Base-by-base conservation (phyloP, 495 filamentous ascomycete genomes). In the Hamigera avellanea region DNA sequence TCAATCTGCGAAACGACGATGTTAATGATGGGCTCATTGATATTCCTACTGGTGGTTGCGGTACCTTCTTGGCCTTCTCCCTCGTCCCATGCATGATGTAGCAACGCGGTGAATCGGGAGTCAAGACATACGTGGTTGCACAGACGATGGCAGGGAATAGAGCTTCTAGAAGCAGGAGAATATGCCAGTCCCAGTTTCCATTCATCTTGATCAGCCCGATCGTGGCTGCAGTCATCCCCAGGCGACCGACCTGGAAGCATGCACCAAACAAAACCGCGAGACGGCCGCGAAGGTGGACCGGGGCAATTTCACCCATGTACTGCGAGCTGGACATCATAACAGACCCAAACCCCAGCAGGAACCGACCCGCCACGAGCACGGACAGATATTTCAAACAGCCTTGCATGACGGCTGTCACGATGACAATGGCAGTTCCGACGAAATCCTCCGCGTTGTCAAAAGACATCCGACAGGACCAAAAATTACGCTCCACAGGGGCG, bases 211-310 rank as follows among this genome's bases (percentile, higher is more conserved):
- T 36, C 6, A 64, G 42, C 0, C 54, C 61, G 15, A 64, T 48
- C 57, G 62, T 58, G 25, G 58, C 56, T 15, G 45, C 57, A 8
- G 50, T 43, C 46, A 61, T 64, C 19, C 32, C 33, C 18, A 67
- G 35, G 52, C 53, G 53, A 3, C 62, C 61, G 6, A 65, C 40
- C 33, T 65, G 59, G 44, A 59, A 65, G 36, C 57, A 67, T 10
- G 62, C 61, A 12, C 61, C 62, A 17, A 61, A 64, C n/a, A 64
- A 49, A 25, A 61, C 62, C 9, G 63, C 61, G 47, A 64, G 49
- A n/a, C 53, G 44, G 43, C 62, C 62, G 31, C 61, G 55, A 6
- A 64, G 56, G 39, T 64, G 61, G 9, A 61, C 37, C n/a, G 62
- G 59, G 5, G 61, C 47, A 30, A 66, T 53, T 27, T 66, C 62